Conservation (phyloP, 177 flowering plant genomes). For the Vitis hybrid region DNA sequence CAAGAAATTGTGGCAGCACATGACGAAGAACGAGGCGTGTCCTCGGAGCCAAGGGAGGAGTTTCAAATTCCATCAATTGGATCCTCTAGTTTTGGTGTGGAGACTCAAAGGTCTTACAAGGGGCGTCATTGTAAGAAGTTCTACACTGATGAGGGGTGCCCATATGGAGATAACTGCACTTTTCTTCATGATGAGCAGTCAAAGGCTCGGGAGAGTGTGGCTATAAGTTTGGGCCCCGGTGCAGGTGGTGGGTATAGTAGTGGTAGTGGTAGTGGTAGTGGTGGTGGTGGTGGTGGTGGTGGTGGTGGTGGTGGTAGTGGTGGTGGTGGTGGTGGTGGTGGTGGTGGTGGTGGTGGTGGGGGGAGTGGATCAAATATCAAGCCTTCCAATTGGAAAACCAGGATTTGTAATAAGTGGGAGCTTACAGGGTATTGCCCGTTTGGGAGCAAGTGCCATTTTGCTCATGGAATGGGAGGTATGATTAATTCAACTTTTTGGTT, state of each 20-base stretch:
- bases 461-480: conserved; percentile 92
- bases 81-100: conserved; percentile 44
- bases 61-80: conserved; percentile 79
- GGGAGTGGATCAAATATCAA: conserved; percentile 47
- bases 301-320: background rate
- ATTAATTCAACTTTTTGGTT: background rate
- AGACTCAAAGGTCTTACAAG: conserved; percentile 80
- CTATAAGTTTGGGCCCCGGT: conserved; percentile 87
- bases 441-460: conserved; percentile 97
- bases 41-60: conserved; percentile 75
- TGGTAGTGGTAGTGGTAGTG: conserved; percentile 13
- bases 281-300: conserved; percentile 17
- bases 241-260: conserved; percentile 42
- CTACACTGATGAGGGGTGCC: conserved; percentile 94
- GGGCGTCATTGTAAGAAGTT: conserved; percentile 98
- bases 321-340: conserved; percentile 8
- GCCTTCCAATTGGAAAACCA: conserved; percentile 99
- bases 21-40: conserved; percentile 53
- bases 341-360: conserved; percentile 12
- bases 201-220: conserved; percentile 89
- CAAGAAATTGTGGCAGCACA: conserved; percentile 92
- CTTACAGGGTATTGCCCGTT: conserved; percentile 95
- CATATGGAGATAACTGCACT: conserved; percentile 90
- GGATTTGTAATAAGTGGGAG: conserved; percentile 99
- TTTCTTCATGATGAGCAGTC: conserved; percentile 97